Base-by-base conservation (phyloP, 2,329 filamentous ascomycete species). In the Purpureocillium lavendulum region DNA sequence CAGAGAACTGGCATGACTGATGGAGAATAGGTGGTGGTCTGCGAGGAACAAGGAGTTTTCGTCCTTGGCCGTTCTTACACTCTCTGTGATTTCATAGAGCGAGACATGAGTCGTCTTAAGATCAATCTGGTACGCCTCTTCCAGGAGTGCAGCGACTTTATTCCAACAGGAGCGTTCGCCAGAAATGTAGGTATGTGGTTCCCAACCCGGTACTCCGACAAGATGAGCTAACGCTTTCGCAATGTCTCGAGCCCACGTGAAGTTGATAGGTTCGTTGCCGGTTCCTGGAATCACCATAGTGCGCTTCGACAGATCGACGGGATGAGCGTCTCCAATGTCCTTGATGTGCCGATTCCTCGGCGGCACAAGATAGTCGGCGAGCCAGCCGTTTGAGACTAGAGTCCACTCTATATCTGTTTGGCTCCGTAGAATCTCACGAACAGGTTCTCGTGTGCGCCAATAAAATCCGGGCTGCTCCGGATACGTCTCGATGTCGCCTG, bases 381-480 rank as follows among this genome's bases (percentile, higher is more conserved):
- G 34, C 45, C 43, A 49, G 26, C 45, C 43, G 7, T 18, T 35
- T 2, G 35, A 42, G 16, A 49, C 14, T 7, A 49, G 33, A 15
- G 47, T 48, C 43, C 45, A 48, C 28, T 47, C 45, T 1, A 48
- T 18, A 12, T 44, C 39, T 4, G 32, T 36, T 31, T 48, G 46
- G 12, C 26, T 39, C 2, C 26, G 26, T 17, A 48, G 39, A 2
- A 14, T 35, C 28, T 35, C 16, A 24, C 36, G 43, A 29, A 36
- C 39, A 9, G 28, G 32, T 11, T n/a, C 39, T 36, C 35, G 41
- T n/a, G 24, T 35, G 8, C 14, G 29, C 17, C 32, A 42, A 30
- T 46, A 41, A 35, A 47, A 46, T 3, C 18, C 39, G 4, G 46
- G 46, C 37, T 49, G 47, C 10, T 47, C 45, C 7, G 47, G 47